These are phyloP conservation scores for Arabidopsis thaliana DNA, from an alignment of 345 rosid genomes.

Conservation along the genomic window TAIR10.1 NC_003075.7:627001-627500, in stretches of 20 bases:
- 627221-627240: conserved; percentile 91
- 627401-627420: conserved; percentile 78
- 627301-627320: conserved; percentile 10
- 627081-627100: conserved; percentile 95
- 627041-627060: conserved; percentile 98
- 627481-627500: neutral
- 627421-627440: conserved; percentile 95
- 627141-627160: neutral
- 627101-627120: conserved; percentile 87
- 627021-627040: conserved; percentile 99
- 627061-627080: conserved; percentile 95
- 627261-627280: neutral
- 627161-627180: conserved; percentile 6
- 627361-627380: conserved; percentile 98
- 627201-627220: conserved; percentile 95
- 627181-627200: conserved; percentile 71
- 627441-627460: conserved; percentile 84
- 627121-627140: neutral
- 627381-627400: conserved; percentile 98
- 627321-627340: neutral
- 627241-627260: conserved; percentile 99
- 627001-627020: conserved; percentile 94
- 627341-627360: conserved; percentile 77
- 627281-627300: neutral
- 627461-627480: conserved; percentile 97